These are phyloP conservation scores for Margaritispora aquatica DNA, from an alignment of 495 filamentous ascomycete species.

Conservation along the genomic window DNA sequence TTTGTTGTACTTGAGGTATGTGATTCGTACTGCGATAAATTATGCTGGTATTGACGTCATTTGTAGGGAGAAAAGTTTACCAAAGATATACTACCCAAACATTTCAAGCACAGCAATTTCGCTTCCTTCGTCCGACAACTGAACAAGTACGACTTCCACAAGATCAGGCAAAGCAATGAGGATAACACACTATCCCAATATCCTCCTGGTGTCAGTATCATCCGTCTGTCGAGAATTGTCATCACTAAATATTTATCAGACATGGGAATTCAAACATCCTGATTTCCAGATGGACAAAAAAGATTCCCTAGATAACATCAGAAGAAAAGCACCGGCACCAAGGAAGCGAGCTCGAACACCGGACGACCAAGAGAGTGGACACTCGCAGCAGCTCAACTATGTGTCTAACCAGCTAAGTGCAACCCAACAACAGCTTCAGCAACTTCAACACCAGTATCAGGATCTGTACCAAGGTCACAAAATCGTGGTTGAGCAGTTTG, in stretches of 20 bases:
- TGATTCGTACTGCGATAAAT: slow-evolving; percentile 1
- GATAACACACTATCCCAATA: slow-evolving; percentile 88
- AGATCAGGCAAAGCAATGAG: slow-evolving; percentile 94
- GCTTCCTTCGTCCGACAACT: slow-evolving; percentile 97
- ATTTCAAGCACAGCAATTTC: slow-evolving; percentile 99
- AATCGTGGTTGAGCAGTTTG: slow-evolving; percentile 79
- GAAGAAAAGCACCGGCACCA: slow-evolving; percentile 89
- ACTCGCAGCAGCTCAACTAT: slow-evolving; percentile 82
- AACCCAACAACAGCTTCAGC: slow-evolving; percentile 86
- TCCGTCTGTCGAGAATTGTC: not conserved
- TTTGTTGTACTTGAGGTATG: slow-evolving; percentile 95
- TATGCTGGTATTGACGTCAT: slow-evolving; percentile 6
- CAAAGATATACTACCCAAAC: slow-evolving; percentile 92
- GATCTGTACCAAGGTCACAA: slow-evolving; percentile 81
- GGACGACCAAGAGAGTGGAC: slow-evolving; percentile 76
- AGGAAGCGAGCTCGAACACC: slow-evolving; percentile 59
- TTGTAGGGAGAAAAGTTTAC: slow-evolving; percentile 94
- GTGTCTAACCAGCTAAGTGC: slow-evolving; percentile 83
- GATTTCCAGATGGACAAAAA: slow-evolving; percentile 95
- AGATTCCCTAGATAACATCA: slow-evolving; percentile 94
- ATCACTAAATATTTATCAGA: slow-evolving; percentile 39
- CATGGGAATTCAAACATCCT: slow-evolving; percentile 97
- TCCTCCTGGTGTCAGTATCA: slow-evolving; percentile 58
- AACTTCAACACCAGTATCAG: slow-evolving; percentile 76
- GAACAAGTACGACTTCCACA: slow-evolving; percentile 99